Conservation (phyloP, 2,329 filamentous ascomycete genomes). For the Aspergillus fijiensis region DNA sequence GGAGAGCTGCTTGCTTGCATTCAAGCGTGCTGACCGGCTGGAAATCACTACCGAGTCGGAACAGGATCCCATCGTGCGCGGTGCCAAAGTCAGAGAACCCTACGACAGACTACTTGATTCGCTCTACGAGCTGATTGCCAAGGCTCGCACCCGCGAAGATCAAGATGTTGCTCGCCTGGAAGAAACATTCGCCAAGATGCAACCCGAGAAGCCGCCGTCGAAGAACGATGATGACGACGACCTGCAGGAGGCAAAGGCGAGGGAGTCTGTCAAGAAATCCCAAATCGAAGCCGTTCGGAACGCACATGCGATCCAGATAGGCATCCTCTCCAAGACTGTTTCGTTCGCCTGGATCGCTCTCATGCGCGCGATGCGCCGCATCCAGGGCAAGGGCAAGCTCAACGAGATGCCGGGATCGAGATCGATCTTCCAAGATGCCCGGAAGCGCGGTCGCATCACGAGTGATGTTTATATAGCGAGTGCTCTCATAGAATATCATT, state of each 20-base stretch:
- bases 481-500: slow-evolving; percentile 89
- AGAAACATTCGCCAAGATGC: slow-evolving; percentile 51
- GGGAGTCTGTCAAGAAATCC: slow-evolving; percentile 52
- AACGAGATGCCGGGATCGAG: slow-evolving; percentile 72
- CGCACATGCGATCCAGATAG: slow-evolving; percentile 69
- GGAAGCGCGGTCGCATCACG: slow-evolving; percentile 80
- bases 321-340: slow-evolving; percentile 76
- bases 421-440: slow-evolving; percentile 84
- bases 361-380: slow-evolving; percentile 88
- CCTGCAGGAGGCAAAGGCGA: slow-evolving; percentile 50
- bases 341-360: slow-evolving; percentile 94
- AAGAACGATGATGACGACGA: slow-evolving; percentile 56
- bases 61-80: slow-evolving; percentile 65
- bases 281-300: slow-evolving; percentile 61
- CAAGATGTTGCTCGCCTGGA: slow-evolving; percentile 58
- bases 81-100: slow-evolving; percentile 74
- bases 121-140: slow-evolving; percentile 82
- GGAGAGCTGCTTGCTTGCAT: slow-evolving; percentile 84
- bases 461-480: slow-evolving; percentile 94
- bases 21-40: slow-evolving; percentile 84
- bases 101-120: slow-evolving; percentile 81
- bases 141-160: slow-evolving; percentile 64
- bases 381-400: slow-evolving; percentile 79
- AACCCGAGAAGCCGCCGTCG: slow-evolving; percentile 39
- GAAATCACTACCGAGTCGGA: slow-evolving; percentile 75